Base-by-base conservation (phyloP, 2,329 filamentous ascomycete species). In the Clarireedia sp. region DNA sequence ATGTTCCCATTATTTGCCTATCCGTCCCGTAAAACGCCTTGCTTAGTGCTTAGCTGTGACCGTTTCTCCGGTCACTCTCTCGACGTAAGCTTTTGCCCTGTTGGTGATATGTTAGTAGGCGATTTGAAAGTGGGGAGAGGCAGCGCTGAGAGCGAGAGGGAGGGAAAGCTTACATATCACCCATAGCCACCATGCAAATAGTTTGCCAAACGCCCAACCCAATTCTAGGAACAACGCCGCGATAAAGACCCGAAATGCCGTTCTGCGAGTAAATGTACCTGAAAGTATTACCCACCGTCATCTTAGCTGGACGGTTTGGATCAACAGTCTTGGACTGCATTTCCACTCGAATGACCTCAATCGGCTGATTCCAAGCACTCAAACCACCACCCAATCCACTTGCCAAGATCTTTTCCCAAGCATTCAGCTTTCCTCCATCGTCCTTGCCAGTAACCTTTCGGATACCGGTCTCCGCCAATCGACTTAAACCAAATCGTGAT, bases 271-370 rank as follows among this genome's bases (percentile, higher is more conserved):
- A 97, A 73, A 99, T 97, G 76, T 99, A 99, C 67, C 72, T 77
- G 72, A 83, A 79, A 55, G 84, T 85, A 74, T 90, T 96, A 66
- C 85, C 89, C 60, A 99, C 94, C 50, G 90, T 97, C 87, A 99
- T 86, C 78, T 99, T 99, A 85, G 96, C 96, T 66, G 94, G 94
- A 51, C 94, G 87, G 79, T 97, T 97, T 59, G 94, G 91, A 71
- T 99, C 94, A 67, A 88, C 89, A 67, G 87, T 96, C 85, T 96
- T 97, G 78, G 89, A 95, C 84, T 99, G 94, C 90, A 99, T 96
- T 82, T 99, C 94, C 60, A 99, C 92, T 62, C 94, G 90, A 72
- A 99, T 96, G 71, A 99, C 94, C 82, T 99, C 94, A 71, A 99
- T 99, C 60, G 94, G 94, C 81, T 99, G 94, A 77, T 99, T 99